Conservation (phyloP, 306 rosid genomes). For the Cicer cuneatum region DNA sequence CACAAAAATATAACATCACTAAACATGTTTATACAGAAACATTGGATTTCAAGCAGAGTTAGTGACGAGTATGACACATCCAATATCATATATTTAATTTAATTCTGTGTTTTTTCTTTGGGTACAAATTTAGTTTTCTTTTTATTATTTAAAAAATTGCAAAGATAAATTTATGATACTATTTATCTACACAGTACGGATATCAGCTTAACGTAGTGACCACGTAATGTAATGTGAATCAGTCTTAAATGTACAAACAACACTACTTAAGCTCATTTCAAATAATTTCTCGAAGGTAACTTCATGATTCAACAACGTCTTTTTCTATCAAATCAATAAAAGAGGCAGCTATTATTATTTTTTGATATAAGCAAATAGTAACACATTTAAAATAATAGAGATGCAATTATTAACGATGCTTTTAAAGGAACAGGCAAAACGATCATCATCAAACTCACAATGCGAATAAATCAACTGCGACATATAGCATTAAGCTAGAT, state of each 20-base stretch:
- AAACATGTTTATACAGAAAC: constrained; percentile 8
- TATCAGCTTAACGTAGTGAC: not conserved
- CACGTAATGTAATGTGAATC: not conserved
- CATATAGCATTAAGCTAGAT: constrained; percentile 11
- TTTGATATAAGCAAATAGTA: not conserved
- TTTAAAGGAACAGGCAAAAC: not conserved
- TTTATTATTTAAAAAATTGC: constrained; percentile 5
- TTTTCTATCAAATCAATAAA: constrained; percentile 14
- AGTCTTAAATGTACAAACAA: not conserved
- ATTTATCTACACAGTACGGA: not conserved
- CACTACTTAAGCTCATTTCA: not conserved
- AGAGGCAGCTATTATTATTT: not conserved
- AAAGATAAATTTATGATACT: not conserved
- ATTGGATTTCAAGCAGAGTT: not conserved
- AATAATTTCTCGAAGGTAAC: not conserved
- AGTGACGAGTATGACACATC: constrained; percentile 13
- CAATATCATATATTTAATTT: not conserved
- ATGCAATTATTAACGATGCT: not conserved
- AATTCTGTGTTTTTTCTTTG: no score
- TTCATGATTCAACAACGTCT: not conserved
- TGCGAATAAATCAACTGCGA: not conserved
- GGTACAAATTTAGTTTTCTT: not conserved
- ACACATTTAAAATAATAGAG: not conserved
- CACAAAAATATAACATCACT: constrained; percentile 6
- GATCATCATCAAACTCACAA: constrained; percentile 1